These are phyloP conservation scores for Penicillium pulvis DNA, from an alignment of 495 filamentous ascomycete genomes.

Conservation along the genomic window DNA sequence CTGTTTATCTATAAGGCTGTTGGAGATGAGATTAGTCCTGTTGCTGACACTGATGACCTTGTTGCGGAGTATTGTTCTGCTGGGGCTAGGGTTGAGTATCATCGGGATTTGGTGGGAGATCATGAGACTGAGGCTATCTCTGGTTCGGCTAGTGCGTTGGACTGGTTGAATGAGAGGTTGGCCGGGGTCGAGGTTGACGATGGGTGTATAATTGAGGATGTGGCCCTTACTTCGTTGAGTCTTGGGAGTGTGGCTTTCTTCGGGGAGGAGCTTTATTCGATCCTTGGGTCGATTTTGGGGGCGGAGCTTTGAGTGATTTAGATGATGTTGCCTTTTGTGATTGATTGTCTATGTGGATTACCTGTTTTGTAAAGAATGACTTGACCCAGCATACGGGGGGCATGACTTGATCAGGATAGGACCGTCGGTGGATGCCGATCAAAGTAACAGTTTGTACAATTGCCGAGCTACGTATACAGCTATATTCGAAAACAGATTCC, in stretches of 20 bases:
- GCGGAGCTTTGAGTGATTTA: background rate
- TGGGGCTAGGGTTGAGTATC: slow-evolving; percentile 17
- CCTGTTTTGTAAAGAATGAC: too few relatives aligned
- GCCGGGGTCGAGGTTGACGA: slow-evolving; percentile 10
- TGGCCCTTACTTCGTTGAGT: background rate
- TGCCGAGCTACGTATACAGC: too few relatives aligned
- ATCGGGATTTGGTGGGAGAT: slow-evolving; percentile 12
- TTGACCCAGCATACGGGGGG: background rate
- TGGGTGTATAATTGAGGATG: slow-evolving; percentile 8
- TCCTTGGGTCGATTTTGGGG: background rate
- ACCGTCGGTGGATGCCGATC: too few relatives aligned
- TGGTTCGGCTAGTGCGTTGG: slow-evolving; percentile 12
- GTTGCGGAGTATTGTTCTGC: slow-evolving; percentile 39
- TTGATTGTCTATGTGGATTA: too few relatives aligned
- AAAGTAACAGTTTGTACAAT: too few relatives aligned
- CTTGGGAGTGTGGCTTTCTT: background rate
- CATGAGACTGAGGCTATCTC: slow-evolving; percentile 15
- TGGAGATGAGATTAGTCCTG: slow-evolving; percentile 43
- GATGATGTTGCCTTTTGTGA: too few relatives aligned
- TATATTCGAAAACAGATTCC: too few relatives aligned
- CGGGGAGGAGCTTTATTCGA: background rate
- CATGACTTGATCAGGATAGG: too few relatives aligned
- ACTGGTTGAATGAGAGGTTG: slow-evolving; percentile 15
- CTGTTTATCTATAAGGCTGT: slow-evolving; percentile 55
- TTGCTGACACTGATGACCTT: slow-evolving; percentile 46